Base-by-base conservation (phyloP, 306 rosid genomes). In the Citrullus mucosospermus region DNA sequence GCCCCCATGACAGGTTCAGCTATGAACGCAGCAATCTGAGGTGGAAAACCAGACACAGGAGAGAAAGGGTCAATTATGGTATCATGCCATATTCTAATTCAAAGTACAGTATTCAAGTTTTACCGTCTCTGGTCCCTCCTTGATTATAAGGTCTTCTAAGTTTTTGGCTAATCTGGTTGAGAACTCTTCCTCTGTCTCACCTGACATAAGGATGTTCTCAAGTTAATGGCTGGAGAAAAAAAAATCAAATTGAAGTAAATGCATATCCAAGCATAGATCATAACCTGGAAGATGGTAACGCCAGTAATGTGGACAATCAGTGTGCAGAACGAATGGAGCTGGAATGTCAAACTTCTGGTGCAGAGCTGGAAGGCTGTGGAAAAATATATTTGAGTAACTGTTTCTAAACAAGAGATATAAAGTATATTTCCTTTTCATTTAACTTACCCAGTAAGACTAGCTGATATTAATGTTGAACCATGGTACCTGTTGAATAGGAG, bases 1-100 rank as follows among this genome's bases (percentile, higher is more conserved):
- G 97, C 99, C 36, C 99, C 99, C 93, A 96, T 91, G 78, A 92
- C 91, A 80, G 99, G 99, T 80, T 96, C 99, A 15, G 98, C 99
- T 9, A 96, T 96, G 85, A 96, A 96, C 15, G 99, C 99, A 54
- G 99, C 98, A 84, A 96, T 96, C 99, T 96, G 87, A 78, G 68
- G 34, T 10, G 43, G 16, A 14, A 10, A 48, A 7, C 39, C 16
- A 65, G 7, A 44, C 16, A 78, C 39, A 20, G 80, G 32, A 54
- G 71, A 61, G 63, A 72, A 50, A 78, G 69, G 44, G 54, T 51
- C 50, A 53, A 74, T 53, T 53, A 17, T 9, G 6, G 50, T 16
- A 43, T 11, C 61, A 73, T 68, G 28, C 58, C 75, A 81, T 74
- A 87, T 76, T 60, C 25, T 38, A 46, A 81, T 67, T 82, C 34